Evolutionary conservation across 164 flowering plant genomes (phyloP).

Genomic region (Kalanchoe fedtschenkoi): DNA sequence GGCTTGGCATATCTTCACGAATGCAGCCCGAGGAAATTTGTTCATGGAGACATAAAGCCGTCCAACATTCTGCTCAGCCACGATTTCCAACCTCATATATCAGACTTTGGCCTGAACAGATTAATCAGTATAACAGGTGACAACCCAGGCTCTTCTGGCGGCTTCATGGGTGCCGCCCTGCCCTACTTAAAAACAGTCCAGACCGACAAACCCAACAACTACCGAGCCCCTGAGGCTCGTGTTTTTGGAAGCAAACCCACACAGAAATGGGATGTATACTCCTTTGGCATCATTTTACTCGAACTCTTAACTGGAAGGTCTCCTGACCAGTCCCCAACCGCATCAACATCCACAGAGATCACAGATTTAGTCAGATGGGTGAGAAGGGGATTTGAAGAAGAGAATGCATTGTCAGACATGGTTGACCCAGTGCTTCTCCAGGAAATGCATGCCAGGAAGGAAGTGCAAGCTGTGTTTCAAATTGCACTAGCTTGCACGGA

Average conservation of each 20-base stretch:
- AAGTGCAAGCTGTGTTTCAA: slow-evolving; percentile 68
- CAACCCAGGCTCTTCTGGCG: slow-evolving; percentile 52
- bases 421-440: slow-evolving; percentile 66
- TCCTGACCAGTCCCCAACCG: slow-evolving; percentile 41
- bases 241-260: slow-evolving; percentile 39
- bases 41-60: slow-evolving; percentile 88
- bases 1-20: slow-evolving; percentile 90
- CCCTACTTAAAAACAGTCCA: slow-evolving; percentile 48
- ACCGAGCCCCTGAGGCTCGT: slow-evolving; percentile 81
- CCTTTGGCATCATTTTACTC: slow-evolving; percentile 76
- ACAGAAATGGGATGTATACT: slow-evolving; percentile 87
- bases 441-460: slow-evolving; percentile 76
- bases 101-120: slow-evolving; percentile 82
- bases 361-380: slow-evolving; percentile 81
- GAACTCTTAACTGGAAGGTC: slow-evolving; percentile 79
- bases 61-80: slow-evolving; percentile 84
- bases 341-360: slow-evolving; percentile 34
- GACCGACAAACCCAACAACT: slow-evolving; percentile 37
- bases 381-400: slow-evolving; percentile 66
- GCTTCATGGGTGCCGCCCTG: slow-evolving; percentile 68
- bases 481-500: slow-evolving; percentile 83
- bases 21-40: slow-evolving; percentile 79
- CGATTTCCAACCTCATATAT: slow-evolving; percentile 52
- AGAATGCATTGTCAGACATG: slow-evolving; percentile 64
- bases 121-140: slow-evolving; percentile 61